phyloP scores from a whole-genome alignment of 176 grass and related monocot species.

The Zoysia japonica region DNA sequence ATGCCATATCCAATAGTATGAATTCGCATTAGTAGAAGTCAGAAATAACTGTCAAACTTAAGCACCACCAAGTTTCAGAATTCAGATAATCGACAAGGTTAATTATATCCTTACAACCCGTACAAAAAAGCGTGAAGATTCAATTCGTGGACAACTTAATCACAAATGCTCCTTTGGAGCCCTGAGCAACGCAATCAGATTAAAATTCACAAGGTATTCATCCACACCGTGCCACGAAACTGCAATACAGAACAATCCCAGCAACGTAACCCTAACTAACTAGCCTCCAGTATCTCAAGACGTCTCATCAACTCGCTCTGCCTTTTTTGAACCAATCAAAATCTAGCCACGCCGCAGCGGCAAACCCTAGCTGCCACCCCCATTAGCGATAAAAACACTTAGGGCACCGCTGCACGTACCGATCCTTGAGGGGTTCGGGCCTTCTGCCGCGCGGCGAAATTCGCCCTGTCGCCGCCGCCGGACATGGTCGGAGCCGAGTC shows the following conservation, averaged over 20 bases:
- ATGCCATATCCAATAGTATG: not conserved
- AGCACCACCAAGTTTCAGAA: no score
- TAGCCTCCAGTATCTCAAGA: no score
- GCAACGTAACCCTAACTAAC: no score
- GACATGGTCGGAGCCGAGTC: slow-evolving; percentile 5
- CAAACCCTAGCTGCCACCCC: not conserved
- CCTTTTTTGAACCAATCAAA: not conserved
- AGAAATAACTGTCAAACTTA: not conserved
- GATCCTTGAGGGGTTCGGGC: not conserved
- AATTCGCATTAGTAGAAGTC: not conserved
- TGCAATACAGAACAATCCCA: no score
- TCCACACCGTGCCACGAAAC: not conserved
- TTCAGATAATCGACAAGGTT: no score
- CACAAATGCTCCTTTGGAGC: no score
- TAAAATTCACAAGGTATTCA: not conserved
- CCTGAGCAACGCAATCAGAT: no score
- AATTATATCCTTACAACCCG: no score
- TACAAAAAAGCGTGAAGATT: not conserved
- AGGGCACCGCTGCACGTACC: slow-evolving; percentile 18
- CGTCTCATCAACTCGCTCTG: not conserved
- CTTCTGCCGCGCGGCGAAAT: not conserved
- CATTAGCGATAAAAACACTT: not conserved
- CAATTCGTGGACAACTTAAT: no score
- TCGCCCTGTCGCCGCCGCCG: slow-evolving; percentile 7
- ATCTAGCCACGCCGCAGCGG: not conserved